Evolutionary conservation across 1,139 yeast genomes (phyloP), one percentile per base, ranked within the genome.

Genomic region (Nematodospora anomalae): DNA sequence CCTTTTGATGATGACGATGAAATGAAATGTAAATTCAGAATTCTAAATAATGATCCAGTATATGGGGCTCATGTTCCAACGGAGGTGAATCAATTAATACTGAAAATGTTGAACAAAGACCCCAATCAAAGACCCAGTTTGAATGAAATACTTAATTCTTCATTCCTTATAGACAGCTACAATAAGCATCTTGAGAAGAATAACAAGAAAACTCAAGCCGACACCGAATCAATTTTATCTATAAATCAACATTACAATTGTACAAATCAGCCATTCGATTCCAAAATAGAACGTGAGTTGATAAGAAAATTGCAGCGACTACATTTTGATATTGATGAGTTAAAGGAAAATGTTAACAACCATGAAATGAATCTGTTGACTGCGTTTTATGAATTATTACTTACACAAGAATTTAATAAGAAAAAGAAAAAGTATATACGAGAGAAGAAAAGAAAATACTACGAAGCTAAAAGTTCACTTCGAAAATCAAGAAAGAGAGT

Each of bases 1-100:
- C 98, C 98, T 1, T 92, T 90, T 62, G 89, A 83, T 51, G 92
- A 84, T 48, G 96, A 89, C 33, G 83, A 79, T 46, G 94, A 85
- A 15, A 56, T 71, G 29, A 75, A 65, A 33, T 82, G 90, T 0
- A 76, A 76, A 46, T 61, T 63, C 49, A 76, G 74, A 47, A 84
- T 92, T 33, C 62, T 87, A 5, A 64, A 76, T 40, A 78, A 71
- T 4, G 87, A 81, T 37, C 97, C 97, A 0, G 44, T 45, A 0
- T 83, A 71, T 50, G 31, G 33, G 10, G 71, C 70, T 12, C 61
- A 65, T 13, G 53, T 79, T 4, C 74, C 81, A 2, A 58, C 52
- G 5, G 77, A 74, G 3, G 77, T 81, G 2, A 61, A 71, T 32
- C 63, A 57, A 6, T 60, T 90, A 26, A 59, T 87, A 2, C 60